These are phyloP conservation scores for Mortierella alpina DNA, from an alignment of 192 early-diverging fungal genomes.

Conservation along the genomic window DNA sequence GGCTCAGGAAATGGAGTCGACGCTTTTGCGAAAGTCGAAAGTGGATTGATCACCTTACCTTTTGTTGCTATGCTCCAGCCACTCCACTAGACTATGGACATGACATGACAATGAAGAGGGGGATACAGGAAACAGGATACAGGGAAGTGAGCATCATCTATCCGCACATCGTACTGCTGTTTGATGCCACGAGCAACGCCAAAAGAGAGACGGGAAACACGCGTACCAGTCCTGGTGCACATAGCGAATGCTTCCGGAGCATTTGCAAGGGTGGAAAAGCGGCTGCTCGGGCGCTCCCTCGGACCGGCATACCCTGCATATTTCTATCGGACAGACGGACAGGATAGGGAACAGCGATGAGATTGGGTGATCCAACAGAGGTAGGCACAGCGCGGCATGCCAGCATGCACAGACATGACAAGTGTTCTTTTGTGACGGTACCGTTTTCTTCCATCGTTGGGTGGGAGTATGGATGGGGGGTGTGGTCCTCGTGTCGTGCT, in stretches of 20 bases:
- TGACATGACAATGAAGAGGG: conserved; percentile 1
- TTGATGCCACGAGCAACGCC: background rate
- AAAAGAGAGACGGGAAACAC: background rate
- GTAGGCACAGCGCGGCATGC: too few species aligned
- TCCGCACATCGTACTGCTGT: background rate
- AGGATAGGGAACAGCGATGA: too few species aligned
- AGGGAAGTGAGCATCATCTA: background rate
- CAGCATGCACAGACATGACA: too few species aligned
- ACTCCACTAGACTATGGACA: conserved; percentile 75
- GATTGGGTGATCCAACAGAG: too few species aligned
- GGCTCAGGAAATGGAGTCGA: too few species aligned
- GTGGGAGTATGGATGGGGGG: too few species aligned
- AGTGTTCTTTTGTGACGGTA: too few species aligned
- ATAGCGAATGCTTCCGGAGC: conserved; percentile 93
- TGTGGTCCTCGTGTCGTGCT: too few species aligned
- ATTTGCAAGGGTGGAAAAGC: conserved; percentile 94
- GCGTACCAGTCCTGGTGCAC: conserved; percentile 93
- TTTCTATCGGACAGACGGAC: conserved; percentile 47
- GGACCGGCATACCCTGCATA: conserved; percentile 86
- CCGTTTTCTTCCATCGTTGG: too few species aligned
- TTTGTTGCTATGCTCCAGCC: conserved; percentile 86
- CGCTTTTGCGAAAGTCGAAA: background rate
- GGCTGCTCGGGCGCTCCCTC: conserved; percentile 84
- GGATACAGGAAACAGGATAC: background rate
- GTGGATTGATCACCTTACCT: conserved; percentile 49